A percentile compares a stretch with the other conserved stretches of the same genome.
Evolutionary conservation across 306 rosid genomes (phyloP).

Genomic region (Citrullus amarus): DNA sequence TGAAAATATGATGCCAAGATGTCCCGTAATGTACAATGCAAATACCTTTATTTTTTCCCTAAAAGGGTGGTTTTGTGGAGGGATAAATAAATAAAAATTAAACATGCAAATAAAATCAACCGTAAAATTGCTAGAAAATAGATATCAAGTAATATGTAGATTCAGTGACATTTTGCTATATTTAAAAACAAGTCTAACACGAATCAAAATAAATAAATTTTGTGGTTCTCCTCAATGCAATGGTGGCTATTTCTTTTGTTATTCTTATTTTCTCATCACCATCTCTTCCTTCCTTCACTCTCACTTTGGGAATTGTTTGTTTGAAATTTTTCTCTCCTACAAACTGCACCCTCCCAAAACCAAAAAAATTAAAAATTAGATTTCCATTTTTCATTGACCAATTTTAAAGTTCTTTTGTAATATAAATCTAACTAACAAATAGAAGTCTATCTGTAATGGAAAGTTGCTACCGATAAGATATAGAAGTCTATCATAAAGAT

Average conservation of each 20-base stretch:
- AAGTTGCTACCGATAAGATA: no score
- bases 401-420: no score
- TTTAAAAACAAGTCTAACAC: background rate
- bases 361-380: no score
- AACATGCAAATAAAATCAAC: background rate
- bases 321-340: slow-evolving; percentile 7
- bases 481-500: no score
- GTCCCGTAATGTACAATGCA: slow-evolving; percentile 30
- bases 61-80: no score
- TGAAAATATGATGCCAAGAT: slow-evolving; percentile 22
- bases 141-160: no score
- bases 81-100: background rate
- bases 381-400: no score
- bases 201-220: background rate
- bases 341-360: background rate
- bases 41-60: slow-evolving; percentile 18
- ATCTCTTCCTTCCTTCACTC: background rate
- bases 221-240: background rate
- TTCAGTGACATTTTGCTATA: no score
- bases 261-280: background rate
- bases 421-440: no score
- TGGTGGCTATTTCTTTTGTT: background rate
- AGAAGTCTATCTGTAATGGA: no score
- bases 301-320: slow-evolving; percentile 1
- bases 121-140: background rate